These are phyloP conservation scores for Thermothelomyces thermophilus DNA, from an alignment of 2,329 filamentous ascomycete genomes.

Conservation along the genomic window DNA sequence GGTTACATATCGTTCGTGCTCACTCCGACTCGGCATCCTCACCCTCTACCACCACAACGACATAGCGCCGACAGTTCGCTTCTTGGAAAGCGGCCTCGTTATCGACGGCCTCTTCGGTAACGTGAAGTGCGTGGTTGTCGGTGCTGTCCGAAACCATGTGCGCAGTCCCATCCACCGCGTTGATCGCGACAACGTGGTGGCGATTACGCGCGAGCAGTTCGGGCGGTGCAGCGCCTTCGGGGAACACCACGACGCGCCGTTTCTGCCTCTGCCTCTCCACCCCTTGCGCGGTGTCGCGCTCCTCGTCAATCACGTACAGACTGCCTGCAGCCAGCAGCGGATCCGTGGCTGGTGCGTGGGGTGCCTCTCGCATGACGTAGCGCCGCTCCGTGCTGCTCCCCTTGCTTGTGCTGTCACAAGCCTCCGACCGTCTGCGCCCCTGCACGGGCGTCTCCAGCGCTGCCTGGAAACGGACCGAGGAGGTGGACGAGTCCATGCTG, in stretches of 20 bases:
- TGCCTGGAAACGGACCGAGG: slow-evolving; percentile 23
- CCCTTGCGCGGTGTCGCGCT: slow-evolving; percentile 8
- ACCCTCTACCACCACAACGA: slow-evolving; percentile 18
- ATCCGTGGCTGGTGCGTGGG: slow-evolving; percentile 22
- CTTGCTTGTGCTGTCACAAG: slow-evolving; percentile 4
- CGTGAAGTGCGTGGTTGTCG: slow-evolving; percentile 19
- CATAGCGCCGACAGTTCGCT: slow-evolving; percentile 15
- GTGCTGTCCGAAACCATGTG: slow-evolving; percentile 14
- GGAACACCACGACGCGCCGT: slow-evolving; percentile 24
- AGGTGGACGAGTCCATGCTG: slow-evolving; percentile 16
- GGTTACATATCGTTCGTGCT: not conserved
- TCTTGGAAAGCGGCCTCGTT: slow-evolving; percentile 13
- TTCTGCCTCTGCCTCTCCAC: slow-evolving; percentile 14
- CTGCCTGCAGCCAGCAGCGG: slow-evolving; percentile 22
- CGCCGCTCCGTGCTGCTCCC: slow-evolving; percentile 17
- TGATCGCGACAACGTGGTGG: slow-evolving; percentile 24
- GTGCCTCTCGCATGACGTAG: slow-evolving; percentile 24
- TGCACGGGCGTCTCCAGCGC: slow-evolving; percentile 17
- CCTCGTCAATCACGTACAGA: slow-evolving; percentile 24
- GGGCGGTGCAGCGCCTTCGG: slow-evolving; percentile 21
- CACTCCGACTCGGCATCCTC: slow-evolving; percentile 9
- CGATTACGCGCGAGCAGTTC: slow-evolving; percentile 20
- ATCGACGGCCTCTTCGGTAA: slow-evolving; percentile 18
- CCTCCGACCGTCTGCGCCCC: not conserved
- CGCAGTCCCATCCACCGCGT: slow-evolving; percentile 21